Evolutionary conservation across 2,329 filamentous ascomycete species (phyloP).

Genomic region (Fusarium sulawesiense): DNA sequence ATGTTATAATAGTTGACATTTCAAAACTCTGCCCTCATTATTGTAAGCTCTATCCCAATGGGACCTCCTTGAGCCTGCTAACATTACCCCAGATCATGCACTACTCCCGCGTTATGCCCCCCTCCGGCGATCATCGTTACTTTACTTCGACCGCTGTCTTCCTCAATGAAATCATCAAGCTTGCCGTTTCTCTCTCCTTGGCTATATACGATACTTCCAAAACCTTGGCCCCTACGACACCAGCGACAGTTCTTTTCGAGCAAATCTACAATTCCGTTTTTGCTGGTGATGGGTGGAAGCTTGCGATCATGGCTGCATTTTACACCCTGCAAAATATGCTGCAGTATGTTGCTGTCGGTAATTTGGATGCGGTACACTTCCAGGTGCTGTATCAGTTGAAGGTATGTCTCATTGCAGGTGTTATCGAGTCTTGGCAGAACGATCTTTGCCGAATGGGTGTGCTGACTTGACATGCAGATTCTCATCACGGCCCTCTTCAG

Average conservation of each 20-base stretch:
- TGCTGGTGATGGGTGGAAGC: conserved; percentile 91
- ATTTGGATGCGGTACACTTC: conserved; percentile 91
- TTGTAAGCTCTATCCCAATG: conserved; percentile 60
- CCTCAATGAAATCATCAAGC: conserved; percentile 91
- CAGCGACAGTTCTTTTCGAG: conserved; percentile 81
- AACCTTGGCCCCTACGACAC: conserved; percentile 80
- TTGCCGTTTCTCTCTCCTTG: conserved; percentile 86
- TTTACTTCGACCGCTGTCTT: conserved; percentile 95
- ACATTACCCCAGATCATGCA: conserved; percentile 77
- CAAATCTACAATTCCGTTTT: conserved; percentile 86
- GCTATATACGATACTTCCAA: conserved; percentile 88
- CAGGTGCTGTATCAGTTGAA: conserved; percentile 95
- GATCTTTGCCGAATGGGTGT: neutral
- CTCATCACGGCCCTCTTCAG: conserved; percentile 90
- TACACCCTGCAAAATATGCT: conserved; percentile 95
- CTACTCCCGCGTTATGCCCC: conserved; percentile 95
- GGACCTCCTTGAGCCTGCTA: conserved; percentile 51
- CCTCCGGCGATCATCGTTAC: conserved; percentile 84
- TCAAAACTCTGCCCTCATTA: conserved; percentile 80
- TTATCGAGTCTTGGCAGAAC: neutral
- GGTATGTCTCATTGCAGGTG: conserved; percentile 52
- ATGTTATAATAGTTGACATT: conserved; percentile 69
- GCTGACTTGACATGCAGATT: conserved; percentile 62
- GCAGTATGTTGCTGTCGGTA: conserved; percentile 91
- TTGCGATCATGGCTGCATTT: conserved; percentile 86